phyloP scores from a whole-genome alignment of 2,329 filamentous ascomycete genomes.

The Cercospora citrullina region DNA sequence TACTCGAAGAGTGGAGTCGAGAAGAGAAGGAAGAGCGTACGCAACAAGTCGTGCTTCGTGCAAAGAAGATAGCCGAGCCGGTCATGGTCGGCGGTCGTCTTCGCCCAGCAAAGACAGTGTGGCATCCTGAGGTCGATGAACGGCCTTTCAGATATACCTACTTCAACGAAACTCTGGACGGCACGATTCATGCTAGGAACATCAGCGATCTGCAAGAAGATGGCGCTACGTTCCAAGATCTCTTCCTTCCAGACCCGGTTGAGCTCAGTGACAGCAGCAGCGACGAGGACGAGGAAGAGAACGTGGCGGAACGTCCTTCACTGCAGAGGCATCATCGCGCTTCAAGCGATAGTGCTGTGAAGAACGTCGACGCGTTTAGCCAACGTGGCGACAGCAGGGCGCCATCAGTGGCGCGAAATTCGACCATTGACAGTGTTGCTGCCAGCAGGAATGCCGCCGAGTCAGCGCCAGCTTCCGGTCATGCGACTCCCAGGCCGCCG shows the following conservation, averaged over 20 bases:
- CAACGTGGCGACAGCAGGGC: conserved; percentile 4
- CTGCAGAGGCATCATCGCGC: conserved; percentile 4
- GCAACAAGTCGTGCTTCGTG: conserved; percentile 68
- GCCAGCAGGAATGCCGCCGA: conserved; percentile 15
- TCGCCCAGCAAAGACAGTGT: conserved; percentile 72
- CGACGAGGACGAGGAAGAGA: conserved; percentile 50
- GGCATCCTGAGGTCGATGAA: conserved; percentile 87
- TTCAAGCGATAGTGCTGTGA: conserved; percentile 9
- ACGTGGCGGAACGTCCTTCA: conserved; percentile 41
- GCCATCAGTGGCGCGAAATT: conserved; percentile 14
- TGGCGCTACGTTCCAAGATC: conserved; percentile 77
- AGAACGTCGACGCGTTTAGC: conserved; percentile 12
- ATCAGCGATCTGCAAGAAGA: conserved; percentile 90
- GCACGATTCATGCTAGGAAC: conserved; percentile 92
- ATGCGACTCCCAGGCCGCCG: conserved; percentile 35
- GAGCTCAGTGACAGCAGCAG: conserved; percentile 67
- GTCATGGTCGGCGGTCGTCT: conserved; percentile 87
- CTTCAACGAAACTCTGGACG: conserved; percentile 96
- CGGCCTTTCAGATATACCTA: conserved; percentile 95
- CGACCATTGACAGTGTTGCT: conserved; percentile 14
- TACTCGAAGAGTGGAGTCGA: conserved; percentile 84
- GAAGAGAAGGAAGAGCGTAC: conserved; percentile 87
- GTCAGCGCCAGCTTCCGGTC: conserved; percentile 24
- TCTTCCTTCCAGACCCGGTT: conserved; percentile 86
- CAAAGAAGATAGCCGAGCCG: conserved; percentile 91